Percentiles rank a stretch among this genome's conserved stretches.
These are phyloP conservation scores for Vicia sativa DNA, from an alignment of 306 rosid species.

Conservation along the genomic window DNA sequence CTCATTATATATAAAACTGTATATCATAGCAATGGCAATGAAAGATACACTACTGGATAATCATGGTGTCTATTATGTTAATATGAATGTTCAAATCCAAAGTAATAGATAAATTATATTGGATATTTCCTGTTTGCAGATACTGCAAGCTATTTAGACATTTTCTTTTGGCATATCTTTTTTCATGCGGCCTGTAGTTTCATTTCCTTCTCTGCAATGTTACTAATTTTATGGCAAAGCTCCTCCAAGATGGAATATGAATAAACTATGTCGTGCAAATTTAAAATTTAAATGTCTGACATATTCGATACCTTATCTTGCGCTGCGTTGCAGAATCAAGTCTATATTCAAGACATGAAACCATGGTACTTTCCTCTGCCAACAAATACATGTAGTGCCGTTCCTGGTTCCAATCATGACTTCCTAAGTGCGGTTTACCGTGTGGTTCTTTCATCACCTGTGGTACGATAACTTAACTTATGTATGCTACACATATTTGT, in stretches of 20 bases:
- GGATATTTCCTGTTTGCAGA: not conserved
- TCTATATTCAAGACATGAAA: constrained; percentile 58
- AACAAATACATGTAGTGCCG: constrained; percentile 59
- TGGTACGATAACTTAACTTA: constrained; percentile 55
- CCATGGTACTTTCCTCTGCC: constrained; percentile 96
- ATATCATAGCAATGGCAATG: not conserved
- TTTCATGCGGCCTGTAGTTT: constrained; percentile 26
- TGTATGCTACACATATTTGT: constrained; percentile 10
- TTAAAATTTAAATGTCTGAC: constrained; percentile 14
- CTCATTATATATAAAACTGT: constrained; percentile 14
- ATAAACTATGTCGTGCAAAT: constrained; percentile 7
- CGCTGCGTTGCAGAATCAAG: constrained; percentile 54
- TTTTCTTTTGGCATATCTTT: constrained; percentile 8
- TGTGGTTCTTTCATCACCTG: constrained; percentile 88
- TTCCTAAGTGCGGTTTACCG: constrained; percentile 68
- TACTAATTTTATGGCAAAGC: constrained; percentile 1
- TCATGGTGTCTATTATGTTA: not conserved
- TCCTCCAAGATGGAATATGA: constrained; percentile 2
- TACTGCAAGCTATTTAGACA: constrained; percentile 14
- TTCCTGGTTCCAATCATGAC: constrained; percentile 93
- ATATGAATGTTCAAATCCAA: not conserved
- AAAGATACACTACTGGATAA: constrained; percentile 10
- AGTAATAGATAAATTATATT: not conserved
- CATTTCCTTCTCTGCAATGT: constrained; percentile 25
- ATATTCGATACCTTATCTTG: constrained; percentile 35